These are phyloP conservation scores for Tetrapisispora arboricola DNA, from an alignment of 805 yeast genomes.

Conservation along the genomic window DNA sequence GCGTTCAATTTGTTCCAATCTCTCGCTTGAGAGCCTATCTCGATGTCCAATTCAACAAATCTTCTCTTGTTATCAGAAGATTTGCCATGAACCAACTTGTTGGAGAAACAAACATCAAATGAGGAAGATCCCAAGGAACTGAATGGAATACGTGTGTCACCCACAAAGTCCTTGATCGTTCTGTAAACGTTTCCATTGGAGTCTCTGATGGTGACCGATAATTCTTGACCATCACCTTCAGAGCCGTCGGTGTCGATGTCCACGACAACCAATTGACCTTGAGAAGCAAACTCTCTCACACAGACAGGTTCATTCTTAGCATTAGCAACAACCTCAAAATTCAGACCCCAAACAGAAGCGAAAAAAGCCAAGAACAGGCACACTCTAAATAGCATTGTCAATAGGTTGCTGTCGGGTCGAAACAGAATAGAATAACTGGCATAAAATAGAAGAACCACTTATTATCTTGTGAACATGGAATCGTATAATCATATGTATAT, in stretches of 20 bases:
- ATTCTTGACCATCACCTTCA: conserved; percentile 77
- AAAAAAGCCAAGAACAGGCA: background rate
- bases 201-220: conserved; percentile 61
- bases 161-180: conserved; percentile 65
- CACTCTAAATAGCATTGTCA: background rate
- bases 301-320: conserved; percentile 53
- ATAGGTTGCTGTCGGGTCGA: too few species aligned
- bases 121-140: conserved; percentile 75
- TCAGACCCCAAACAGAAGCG: conserved; percentile 22
- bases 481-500: too few species aligned
- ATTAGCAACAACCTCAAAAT: conserved; percentile 44
- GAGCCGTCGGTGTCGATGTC: conserved; percentile 65
- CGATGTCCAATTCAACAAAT: conserved; percentile 81
- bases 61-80: conserved; percentile 43
- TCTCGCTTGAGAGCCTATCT: conserved; percentile 92
- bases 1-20: conserved; percentile 96
- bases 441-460: too few species aligned
- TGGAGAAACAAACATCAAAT: conserved; percentile 86
- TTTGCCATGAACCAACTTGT: conserved; percentile 30
- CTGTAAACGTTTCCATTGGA: conserved; percentile 78
- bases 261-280: conserved; percentile 81
- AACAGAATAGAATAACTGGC: too few species aligned
- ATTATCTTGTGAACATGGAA: too few species aligned
- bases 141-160: conserved; percentile 66
- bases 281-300: conserved; percentile 81